These are phyloP conservation scores for Rhizoclosmatium hyalinum DNA, from an alignment of 371 early-diverging fungal species.

Conservation along the genomic window DNA sequence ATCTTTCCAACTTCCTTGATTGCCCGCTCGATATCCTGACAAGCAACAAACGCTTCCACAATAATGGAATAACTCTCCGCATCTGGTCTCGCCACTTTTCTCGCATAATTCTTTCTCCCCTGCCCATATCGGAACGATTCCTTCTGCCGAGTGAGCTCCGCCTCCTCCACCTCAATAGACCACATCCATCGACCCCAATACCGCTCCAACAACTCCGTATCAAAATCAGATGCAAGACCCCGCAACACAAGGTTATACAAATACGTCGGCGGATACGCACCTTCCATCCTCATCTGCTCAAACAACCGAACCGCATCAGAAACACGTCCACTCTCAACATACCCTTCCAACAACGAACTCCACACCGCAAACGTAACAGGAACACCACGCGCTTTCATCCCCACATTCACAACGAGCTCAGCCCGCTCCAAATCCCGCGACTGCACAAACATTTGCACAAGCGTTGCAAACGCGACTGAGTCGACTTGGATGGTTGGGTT, in stretches of 20 bases:
- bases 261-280: slow-evolving; percentile 3
- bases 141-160: neutral
- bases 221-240: slow-evolving; percentile 36
- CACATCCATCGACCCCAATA: slow-evolving; percentile 43
- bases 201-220: slow-evolving; percentile 36
- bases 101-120: neutral
- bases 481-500: slow-evolving; percentile 30
- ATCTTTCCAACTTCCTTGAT: slow-evolving; percentile 26
- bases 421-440: slow-evolving; percentile 14
- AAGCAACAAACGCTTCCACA: slow-evolving; percentile 34
- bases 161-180: slow-evolving; percentile 62
- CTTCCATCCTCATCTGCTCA: slow-evolving; percentile 20
- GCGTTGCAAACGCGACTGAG: slow-evolving; percentile 24
- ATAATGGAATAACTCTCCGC: slow-evolving; percentile 35
- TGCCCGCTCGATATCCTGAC: slow-evolving; percentile 31
- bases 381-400: slow-evolving; percentile 23
- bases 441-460: slow-evolving; percentile 18
- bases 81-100: slow-evolving; percentile 26
- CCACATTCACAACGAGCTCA: slow-evolving; percentile 21
- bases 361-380: slow-evolving; percentile 21
- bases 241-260: slow-evolving; percentile 34
- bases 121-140: neutral
- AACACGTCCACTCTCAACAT: slow-evolving; percentile 18
- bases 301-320: slow-evolving; percentile 34
- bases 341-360: slow-evolving; percentile 18